Percentiles rank a stretch among this genome's conserved stretches.
Conservation (phyloP, 192 early-diverging fungal species). For the Entomortierella chlamydospora region DNA sequence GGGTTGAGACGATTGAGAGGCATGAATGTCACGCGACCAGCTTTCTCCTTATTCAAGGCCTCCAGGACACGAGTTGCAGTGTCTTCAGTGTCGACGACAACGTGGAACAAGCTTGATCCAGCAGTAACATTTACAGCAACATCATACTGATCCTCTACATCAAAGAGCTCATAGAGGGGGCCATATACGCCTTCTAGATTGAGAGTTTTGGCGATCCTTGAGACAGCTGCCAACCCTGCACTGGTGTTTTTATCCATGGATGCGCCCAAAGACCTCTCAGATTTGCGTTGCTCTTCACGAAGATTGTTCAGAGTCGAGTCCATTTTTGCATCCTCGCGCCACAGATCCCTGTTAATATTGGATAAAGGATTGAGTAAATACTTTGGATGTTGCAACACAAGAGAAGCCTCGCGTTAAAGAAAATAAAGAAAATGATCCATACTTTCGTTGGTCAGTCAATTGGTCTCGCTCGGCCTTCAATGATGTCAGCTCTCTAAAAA, state of each 20-base stretch:
- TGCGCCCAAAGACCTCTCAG: constrained; percentile 76
- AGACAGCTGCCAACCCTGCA: constrained; percentile 80
- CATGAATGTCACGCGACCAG: constrained; percentile 94
- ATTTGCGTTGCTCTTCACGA: constrained; percentile 79
- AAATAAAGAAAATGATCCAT: constrained; percentile 17
- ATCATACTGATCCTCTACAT: constrained; percentile 84
- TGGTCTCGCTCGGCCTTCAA: constrained; percentile 63
- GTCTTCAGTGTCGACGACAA: constrained; percentile 96
- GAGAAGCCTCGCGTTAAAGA: too few species aligned
- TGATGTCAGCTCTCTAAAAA: constrained; percentile 6
- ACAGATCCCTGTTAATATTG: constrained; percentile 71
- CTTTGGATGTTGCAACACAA: too few species aligned
- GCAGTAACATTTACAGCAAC: constrained; percentile 92
- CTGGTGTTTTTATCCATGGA: constrained; percentile 88
- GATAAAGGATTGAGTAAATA: neutral
- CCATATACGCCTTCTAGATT: constrained; percentile 86
- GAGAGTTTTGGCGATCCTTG: constrained; percentile 72
- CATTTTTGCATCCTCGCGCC: constrained; percentile 88
- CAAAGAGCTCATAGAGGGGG: constrained; percentile 92
- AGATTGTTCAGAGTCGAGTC: constrained; percentile 74
- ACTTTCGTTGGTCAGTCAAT: constrained; percentile 79
- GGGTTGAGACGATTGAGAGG: constrained; percentile 91
- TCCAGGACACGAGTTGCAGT: constrained; percentile 85
- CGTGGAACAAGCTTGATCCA: constrained; percentile 90
- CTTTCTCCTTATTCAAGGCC: constrained; percentile 64